Conservation (phyloP, 2,329 filamentous ascomycete species). For the Pestalotiopsis fici region DNA sequence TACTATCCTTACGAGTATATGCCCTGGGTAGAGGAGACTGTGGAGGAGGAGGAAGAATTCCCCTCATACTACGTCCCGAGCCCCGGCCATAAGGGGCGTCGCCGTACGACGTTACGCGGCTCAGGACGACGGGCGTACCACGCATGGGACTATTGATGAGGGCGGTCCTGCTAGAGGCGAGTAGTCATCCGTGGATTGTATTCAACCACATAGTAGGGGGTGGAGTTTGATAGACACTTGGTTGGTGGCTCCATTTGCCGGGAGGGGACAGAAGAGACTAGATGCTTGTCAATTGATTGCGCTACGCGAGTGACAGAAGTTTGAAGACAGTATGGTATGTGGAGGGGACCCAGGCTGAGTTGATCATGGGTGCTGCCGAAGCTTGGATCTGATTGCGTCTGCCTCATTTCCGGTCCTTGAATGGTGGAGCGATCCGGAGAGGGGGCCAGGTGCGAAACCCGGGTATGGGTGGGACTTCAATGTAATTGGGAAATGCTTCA, state of each 20-base stretch:
- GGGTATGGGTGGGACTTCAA: not conserved
- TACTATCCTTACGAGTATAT: not conserved
- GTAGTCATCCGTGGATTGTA: not conserved
- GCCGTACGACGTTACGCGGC: conserved; percentile 2
- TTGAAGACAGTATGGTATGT: not conserved
- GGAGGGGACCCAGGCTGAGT: not conserved
- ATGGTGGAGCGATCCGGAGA: not conserved
- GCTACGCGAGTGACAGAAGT: not conserved
- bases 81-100: not conserved
- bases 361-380: not conserved
- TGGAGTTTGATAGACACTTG: not conserved
- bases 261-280: not conserved
- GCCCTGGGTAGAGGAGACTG: conserved; percentile 6
- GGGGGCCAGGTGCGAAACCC: not conserved
- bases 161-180: not conserved
- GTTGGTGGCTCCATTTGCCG: not conserved
- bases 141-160: conserved; percentile 1
- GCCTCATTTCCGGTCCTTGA: conserved; percentile 5
- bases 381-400: conserved; percentile 9
- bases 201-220: not conserved
- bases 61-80: not conserved
- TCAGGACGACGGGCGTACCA: not conserved
- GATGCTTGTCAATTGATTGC: not conserved
- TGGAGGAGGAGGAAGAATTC: conserved; percentile 1
- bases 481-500: not conserved